phyloP scores from a whole-genome alignment of 768 basidiomycete species.

The Hygrophorus pudorinus region DNA sequence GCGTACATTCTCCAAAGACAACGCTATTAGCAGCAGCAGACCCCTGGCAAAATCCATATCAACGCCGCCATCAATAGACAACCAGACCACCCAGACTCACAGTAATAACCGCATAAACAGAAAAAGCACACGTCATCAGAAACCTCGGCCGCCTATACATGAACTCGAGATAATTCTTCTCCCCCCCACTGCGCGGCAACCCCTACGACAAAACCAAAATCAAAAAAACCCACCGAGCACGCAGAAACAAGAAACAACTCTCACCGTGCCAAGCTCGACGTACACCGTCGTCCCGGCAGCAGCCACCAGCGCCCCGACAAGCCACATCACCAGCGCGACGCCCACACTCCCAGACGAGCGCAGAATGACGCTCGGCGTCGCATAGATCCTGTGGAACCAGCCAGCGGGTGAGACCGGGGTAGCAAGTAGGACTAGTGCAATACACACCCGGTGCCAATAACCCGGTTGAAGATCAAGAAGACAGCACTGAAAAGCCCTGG shows the following conservation, averaged over 20 bases:
- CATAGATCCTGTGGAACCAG: conserved; percentile 44
- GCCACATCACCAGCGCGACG: conserved; percentile 59
- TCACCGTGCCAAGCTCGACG: conserved; percentile 65
- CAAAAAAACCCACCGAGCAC: too few relatives aligned
- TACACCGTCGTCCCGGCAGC: conserved; percentile 61
- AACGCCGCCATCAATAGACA: background rate
- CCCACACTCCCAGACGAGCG: conserved; percentile 63
- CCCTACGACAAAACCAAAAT: too few relatives aligned
- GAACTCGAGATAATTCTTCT: conserved; percentile 69
- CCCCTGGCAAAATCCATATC: conserved; percentile 28
- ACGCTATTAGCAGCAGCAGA: conserved; percentile 48
- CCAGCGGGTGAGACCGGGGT: background rate
- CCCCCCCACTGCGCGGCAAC: conserved; percentile 61
- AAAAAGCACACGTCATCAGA: conserved; percentile 48
- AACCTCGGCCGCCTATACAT: conserved; percentile 56
- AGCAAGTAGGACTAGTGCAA: background rate
- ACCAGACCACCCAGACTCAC: conserved; percentile 25
- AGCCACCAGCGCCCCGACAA: conserved; percentile 55
- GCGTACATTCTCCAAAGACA: conserved; percentile 65
- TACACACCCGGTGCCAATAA: conserved; percentile 62
- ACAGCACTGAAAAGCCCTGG: conserved; percentile 43
- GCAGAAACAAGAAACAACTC: too few relatives aligned
- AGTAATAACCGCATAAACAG: conserved; percentile 46
- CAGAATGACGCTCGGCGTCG: conserved; percentile 58
- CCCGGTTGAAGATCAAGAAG: conserved; percentile 64